Conservation (phyloP, 2,329 filamentous ascomycete genomes). For the Colletotrichum lupini region DNA sequence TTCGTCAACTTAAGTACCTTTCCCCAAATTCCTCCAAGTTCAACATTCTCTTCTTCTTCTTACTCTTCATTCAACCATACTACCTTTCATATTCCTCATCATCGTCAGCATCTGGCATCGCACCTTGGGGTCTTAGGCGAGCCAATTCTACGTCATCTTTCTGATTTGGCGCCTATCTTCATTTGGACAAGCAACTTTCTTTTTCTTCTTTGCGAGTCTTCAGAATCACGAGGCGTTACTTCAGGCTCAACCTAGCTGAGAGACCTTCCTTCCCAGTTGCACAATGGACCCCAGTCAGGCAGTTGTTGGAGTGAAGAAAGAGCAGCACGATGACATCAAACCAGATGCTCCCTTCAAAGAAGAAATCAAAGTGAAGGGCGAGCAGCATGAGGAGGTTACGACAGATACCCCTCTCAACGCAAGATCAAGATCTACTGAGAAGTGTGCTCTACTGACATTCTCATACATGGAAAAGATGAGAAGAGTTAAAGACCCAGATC, state of each 20-base stretch:
- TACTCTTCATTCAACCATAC: background rate
- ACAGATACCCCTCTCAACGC: background rate
- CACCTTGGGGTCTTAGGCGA: background rate
- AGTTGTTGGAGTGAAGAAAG: background rate
- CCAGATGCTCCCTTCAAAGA: background rate
- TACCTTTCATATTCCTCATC: accelerated
- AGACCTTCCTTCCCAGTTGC: background rate
- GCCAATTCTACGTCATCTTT: too few relatives aligned
- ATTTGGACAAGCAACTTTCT: too few relatives aligned
- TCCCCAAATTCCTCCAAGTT: background rate
- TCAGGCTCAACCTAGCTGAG: too few relatives aligned
- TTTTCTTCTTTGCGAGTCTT: too few relatives aligned
- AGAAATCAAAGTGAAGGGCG: background rate
- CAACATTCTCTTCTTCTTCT: background rate
- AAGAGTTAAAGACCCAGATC: background rate
- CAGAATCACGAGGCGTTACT: too few relatives aligned
- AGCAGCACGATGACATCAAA: background rate
- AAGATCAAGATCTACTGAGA: background rate
- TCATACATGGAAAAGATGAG: background rate
- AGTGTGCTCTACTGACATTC: background rate
- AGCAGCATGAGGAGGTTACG: background rate
- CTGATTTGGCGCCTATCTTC: too few relatives aligned
- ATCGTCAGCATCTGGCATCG: background rate
- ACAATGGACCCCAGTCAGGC: background rate
- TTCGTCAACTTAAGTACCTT: background rate